Evolutionary conservation across 495 filamentous ascomycete genomes (phyloP).

Genomic region (Tuber brumale): DNA sequence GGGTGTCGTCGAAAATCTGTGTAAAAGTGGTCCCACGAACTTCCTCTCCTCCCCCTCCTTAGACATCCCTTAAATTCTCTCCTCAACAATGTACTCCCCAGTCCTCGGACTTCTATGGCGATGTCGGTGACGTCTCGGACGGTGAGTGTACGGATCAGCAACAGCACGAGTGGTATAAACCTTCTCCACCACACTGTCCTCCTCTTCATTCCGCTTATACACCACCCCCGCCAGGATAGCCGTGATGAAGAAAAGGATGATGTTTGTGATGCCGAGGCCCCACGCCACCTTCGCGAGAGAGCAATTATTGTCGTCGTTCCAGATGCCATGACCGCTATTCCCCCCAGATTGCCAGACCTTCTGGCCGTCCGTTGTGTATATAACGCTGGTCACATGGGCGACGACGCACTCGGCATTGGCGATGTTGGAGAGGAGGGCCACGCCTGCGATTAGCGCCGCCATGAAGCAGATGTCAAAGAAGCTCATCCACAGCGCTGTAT

Average conservation of each 20-base stretch:
- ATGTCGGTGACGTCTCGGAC: constrained; percentile 21
- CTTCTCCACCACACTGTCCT: constrained; percentile 18
- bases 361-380: constrained; percentile 4
- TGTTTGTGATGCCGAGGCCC: constrained; percentile 36
- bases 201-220: constrained; percentile 30
- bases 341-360: not conserved
- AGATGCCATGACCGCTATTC: constrained; percentile 2
- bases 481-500: constrained; percentile 40
- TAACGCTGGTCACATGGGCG: not conserved
- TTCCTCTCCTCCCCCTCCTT: not conserved
- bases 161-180: constrained; percentile 10
- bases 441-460: constrained; percentile 34
- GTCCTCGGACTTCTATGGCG: constrained; percentile 18
- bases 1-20: not conserved
- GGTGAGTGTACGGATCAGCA: not conserved
- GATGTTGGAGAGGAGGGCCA: constrained; percentile 25
- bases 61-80: constrained; percentile 6
- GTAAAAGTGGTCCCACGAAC: not conserved
- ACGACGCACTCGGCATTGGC: constrained; percentile 25
- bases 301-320: constrained; percentile 27
- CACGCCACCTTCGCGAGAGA: constrained; percentile 35
- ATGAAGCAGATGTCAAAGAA: constrained; percentile 27
- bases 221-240: constrained; percentile 28
- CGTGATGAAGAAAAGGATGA: constrained; percentile 39
- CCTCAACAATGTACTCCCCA: constrained; percentile 25